Base-by-base conservation (phyloP, 2,329 filamentous ascomycete genomes). In the Trichoderma koningii region DNA sequence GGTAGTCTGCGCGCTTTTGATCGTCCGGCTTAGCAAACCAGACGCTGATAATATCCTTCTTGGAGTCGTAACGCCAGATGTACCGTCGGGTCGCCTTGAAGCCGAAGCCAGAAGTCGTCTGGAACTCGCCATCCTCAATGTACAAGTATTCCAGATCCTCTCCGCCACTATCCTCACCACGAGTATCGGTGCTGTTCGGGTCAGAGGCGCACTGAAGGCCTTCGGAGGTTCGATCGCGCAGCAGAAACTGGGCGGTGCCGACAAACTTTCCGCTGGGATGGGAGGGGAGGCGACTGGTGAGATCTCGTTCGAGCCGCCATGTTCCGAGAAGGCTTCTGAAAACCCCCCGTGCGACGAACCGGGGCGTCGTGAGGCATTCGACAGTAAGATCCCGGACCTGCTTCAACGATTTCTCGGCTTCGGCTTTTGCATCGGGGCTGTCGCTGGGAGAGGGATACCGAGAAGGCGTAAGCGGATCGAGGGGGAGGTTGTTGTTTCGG, bases 11-110 rank as follows among this genome's bases (percentile, higher is more conserved):
- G 15, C 82, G 81, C 63, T 80, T 79, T 17, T 81, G 76, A 68
- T 91, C 87, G 17, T 89, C 85, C 1, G 83, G 80, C 68, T 87
- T 86, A 45, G 86, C 86, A 70, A 93, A 93, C 90, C 90, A 93
- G 1, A 90, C 87, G 66, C 85, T 89, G 23, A 93, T 77, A 30
- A 74, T 75, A 70, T 92, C 89, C 1, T 72, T 77, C 10, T 65
- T 70, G 68, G 89, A 87, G 51, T 85, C 80, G 70, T 92, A 93
- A 0, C 90, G 84, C 80, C 90, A 93, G 1, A 91, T 81, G 70
- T 93, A 93, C 12, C 89, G 83, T 23, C 87, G 79, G 12, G 81
- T 86, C 0, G 87, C 88, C 17, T 79, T 81, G 75, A 91, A 89
- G 0, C 78, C 77, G 53, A 86, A 76, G 0, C 85, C 85, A 30